Base-by-base conservation (phyloP, 371 early-diverging fungal genomes). In the Zancudomyces culisetae region DNA sequence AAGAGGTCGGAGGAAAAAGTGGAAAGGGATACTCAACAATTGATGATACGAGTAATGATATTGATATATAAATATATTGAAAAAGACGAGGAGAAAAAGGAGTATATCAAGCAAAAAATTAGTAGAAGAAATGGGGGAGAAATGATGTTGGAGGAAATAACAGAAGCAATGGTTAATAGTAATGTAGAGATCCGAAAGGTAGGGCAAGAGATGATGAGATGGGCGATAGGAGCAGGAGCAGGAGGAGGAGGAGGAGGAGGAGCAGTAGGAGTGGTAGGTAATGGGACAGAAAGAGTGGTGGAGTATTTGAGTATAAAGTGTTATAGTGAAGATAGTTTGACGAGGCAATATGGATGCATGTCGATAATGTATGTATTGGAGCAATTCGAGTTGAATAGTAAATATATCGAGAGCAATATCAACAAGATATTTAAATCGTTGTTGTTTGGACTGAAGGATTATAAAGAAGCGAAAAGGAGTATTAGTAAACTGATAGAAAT, bases 371-470 rank as follows among this genome's bases (percentile, higher is more conserved):
- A 89, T 43, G 71, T 90, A 56, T 79, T 80, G 42, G 77, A 83
- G 0, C 74, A 85, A 53, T 70, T 97, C 18, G 79, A 84, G 28
- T 71, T 93, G 66, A 87, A 90, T 3, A 74, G 73, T 2, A 69
- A 73, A 26, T 98, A 96, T 95, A 77, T 95, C 73, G 66, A 87
- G 10, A 85, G 83, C 26, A 91, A 90, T 62, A 85, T 92, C 51
- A 68, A 90, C 2, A 94, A 92, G 46, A 89, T 95, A 55, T 84
- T 87, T 55, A 85, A 85, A 52, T 83, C 94, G 0, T 62, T 98
- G 23, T 63, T 98, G 3, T 95, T 85, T 59, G 84, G 93, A 1
- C 75, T 97, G 12, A 96, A 98, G 67, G 96, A 92, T 60, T n/a
- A n/a, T n/a, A n/a, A n/a, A n/a, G n/a, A n/a, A n/a, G n/a, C n/a